These are phyloP conservation scores for Cyclocybe aegerita DNA, from an alignment of 768 basidiomycete species.

Conservation along the genomic window DNA sequence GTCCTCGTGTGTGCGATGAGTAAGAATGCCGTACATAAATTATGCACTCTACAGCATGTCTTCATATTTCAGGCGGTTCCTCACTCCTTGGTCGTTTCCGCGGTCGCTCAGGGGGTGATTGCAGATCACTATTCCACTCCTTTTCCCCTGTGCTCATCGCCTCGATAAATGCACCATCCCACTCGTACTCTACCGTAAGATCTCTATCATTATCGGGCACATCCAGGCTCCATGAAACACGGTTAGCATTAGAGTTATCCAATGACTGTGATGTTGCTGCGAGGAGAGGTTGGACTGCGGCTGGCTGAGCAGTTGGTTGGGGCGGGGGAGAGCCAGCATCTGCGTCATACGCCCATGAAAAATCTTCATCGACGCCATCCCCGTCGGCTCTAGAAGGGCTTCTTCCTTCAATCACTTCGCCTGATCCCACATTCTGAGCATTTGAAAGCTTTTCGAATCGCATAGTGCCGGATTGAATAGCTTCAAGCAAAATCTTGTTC, in stretches of 20 bases:
- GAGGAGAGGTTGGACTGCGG: neutral
- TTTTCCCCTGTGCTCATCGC: slow-evolving; percentile 8
- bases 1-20: neutral
- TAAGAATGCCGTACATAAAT: too few relatives aligned
- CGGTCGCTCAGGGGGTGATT: slow-evolving; percentile 15
- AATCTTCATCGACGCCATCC: slow-evolving; percentile 29
- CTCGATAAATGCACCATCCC: slow-evolving; percentile 16
- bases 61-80: slow-evolving; percentile 8
- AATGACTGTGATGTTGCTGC: neutral
- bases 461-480: slow-evolving; percentile 46
- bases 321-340: slow-evolving; percentile 23
- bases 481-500: slow-evolving; percentile 52
- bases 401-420: slow-evolving; percentile 1
- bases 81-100: slow-evolving; percentile 33
- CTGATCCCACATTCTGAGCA: neutral
- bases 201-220: slow-evolving; percentile 5
- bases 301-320: slow-evolving; percentile 3
- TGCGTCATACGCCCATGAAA: slow-evolving; percentile 45
- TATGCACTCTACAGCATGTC: too few relatives aligned
- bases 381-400: neutral
- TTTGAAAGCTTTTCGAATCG: slow-evolving; percentile 39
- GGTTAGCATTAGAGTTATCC: slow-evolving; percentile 6
- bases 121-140: slow-evolving; percentile 12
- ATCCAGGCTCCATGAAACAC: slow-evolving; percentile 10
- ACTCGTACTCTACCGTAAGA: slow-evolving; percentile 15